phyloP scores from a whole-genome alignment of 129 eudicot genomes.

The Mikania micrantha region DNA sequence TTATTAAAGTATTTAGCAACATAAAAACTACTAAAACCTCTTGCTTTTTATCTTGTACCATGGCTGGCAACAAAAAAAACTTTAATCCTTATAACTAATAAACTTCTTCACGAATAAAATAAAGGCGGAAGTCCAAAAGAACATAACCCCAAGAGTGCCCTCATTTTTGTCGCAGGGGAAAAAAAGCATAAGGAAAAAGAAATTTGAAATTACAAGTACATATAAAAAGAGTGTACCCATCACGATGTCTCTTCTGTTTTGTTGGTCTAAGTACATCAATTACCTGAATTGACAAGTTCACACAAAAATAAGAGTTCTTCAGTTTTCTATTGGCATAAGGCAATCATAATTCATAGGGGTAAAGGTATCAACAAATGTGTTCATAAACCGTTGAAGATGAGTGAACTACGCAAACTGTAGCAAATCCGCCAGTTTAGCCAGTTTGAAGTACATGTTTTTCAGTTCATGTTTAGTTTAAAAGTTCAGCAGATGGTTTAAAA shows the following conservation, averaged over 20 bases:
- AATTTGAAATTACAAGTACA: not conserved
- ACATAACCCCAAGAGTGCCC: not conserved
- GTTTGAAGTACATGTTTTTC: not conserved
- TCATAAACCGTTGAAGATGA: not conserved
- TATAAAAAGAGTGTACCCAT: conserved; percentile 45
- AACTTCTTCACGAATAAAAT: not conserved
- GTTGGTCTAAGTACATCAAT: conserved; percentile 58
- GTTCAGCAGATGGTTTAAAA: not conserved
- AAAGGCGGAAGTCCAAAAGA: not conserved
- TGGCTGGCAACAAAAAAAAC: not conserved
- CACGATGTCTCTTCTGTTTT: conserved; percentile 88
- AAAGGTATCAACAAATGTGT: not conserved
- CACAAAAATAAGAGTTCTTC: not conserved
- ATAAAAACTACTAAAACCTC: not conserved
- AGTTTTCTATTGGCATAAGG: not conserved
- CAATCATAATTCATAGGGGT: not conserved
- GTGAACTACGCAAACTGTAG: not conserved
- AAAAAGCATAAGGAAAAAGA: not conserved
- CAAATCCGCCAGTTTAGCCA: not conserved
- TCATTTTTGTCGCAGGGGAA: not conserved
- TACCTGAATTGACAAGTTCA: conserved; percentile 31
- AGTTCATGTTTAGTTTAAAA: not conserved
- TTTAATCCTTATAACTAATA: not conserved
- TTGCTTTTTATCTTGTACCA: not conserved
- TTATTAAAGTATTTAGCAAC: conserved; percentile 12